Conservation (phyloP, 2,329 filamentous ascomycete genomes). For the Westerdykella sp. region DNA sequence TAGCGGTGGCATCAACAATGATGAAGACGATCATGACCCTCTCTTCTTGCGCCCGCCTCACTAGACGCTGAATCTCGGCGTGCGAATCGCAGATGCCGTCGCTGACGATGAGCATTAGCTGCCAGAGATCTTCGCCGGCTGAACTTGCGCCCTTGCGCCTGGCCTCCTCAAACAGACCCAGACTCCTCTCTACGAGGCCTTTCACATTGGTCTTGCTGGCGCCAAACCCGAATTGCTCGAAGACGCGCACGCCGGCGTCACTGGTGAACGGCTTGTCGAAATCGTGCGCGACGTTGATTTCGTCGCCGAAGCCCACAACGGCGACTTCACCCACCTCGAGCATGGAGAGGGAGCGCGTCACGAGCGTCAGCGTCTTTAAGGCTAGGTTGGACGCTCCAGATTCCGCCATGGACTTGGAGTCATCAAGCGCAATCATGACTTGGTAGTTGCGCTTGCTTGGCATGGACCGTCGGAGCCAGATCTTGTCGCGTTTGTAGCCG, state of each 20-base stretch:
- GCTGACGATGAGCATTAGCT: conserved; percentile 85
- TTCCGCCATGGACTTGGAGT: conserved; percentile 90
- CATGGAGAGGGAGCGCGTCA: conserved; percentile 80
- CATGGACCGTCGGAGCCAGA: conserved; percentile 93
- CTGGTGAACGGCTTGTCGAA: conserved; percentile 76
- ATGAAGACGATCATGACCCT: conserved; percentile 98
- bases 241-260: conserved; percentile 74
- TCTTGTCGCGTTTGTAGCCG: conserved; percentile 98
- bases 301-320: conserved; percentile 80
- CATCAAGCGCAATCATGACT: conserved; percentile 94
- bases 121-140: conserved; percentile 72
- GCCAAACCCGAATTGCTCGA: conserved; percentile 77
- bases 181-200: conserved; percentile 67
- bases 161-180: conserved; percentile 75
- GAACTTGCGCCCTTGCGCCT: conserved; percentile 50
- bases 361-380: conserved; percentile 89
- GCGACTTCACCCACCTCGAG: conserved; percentile 92
- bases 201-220: conserved; percentile 83
- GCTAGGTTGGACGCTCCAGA: conserved; percentile 70
- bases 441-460: conserved; percentile 95
- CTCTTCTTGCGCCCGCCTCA: conserved; percentile 85
- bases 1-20: conserved; percentile 65
- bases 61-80: conserved; percentile 70
- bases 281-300: conserved; percentile 77
- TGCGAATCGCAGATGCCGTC: conserved; percentile 92